Evolutionary conservation across 2,329 filamentous ascomycete species (phyloP), one percentile per base, ranked within the genome.

Genomic region (Fusarium dimerum): DNA sequence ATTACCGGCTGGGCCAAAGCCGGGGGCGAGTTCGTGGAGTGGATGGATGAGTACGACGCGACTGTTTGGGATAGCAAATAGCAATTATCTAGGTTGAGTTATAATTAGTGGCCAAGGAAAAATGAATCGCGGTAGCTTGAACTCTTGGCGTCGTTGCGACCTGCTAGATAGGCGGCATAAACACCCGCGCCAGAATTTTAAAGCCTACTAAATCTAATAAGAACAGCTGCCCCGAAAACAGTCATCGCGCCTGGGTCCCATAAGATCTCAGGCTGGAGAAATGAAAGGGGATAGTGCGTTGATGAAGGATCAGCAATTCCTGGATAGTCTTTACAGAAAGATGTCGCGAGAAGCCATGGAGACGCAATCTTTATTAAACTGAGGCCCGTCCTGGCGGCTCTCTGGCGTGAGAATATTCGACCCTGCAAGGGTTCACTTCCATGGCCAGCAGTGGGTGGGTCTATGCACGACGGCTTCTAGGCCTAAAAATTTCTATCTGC

Each of bases 1-100:
- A 79, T 84, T 59, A 80, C 79, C 45, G 80, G 79, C 4, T 85
- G 81, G 81, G 78, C 66, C 6, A 68, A 26, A 26, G 20, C 73
- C 1, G 79, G 80, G 1, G 59, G 56, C 0, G 75, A 82, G 43
- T 84, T 75, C 63, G 69, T 74, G 0, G 61, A 71, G 18, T 68
- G 66, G 57, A 78, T 84, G 73, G 74, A 79, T 34, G 79, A 69
- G 40, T 82, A 77, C 52, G 71, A 76, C 18, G 66, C 62, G 1
- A 51, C 58, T 10, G 59, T 63, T 2, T 76, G 74, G 74, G 42
- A 11, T 20, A 20, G n/a, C 9, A 38, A 48, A 13, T 52, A 49
- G 38, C 26, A 9, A n/a, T 42, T 15, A 43, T 29, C 17, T 20
- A 10, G 40, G 13, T 29, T 43, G 17, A 18, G 15, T 10, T 6